phyloP scores from a whole-genome alignment of 257 asterid genomes.

The Nicotiana noctiflora region DNA sequence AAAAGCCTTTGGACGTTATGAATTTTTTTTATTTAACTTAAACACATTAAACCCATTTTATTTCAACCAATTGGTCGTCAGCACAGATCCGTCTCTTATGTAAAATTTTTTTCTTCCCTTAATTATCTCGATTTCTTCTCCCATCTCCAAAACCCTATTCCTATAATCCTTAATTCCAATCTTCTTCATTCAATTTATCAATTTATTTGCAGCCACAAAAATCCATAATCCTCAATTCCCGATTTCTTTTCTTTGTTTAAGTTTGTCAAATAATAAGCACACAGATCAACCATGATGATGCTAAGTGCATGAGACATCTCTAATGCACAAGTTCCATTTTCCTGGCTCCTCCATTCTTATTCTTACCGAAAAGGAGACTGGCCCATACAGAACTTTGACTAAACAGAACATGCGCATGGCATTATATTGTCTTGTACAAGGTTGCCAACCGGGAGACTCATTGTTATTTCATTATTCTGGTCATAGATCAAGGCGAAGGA shows the following conservation, averaged over 20 bases:
- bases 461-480: slow-evolving; percentile 90
- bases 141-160: not conserved
- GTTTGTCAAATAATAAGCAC: too few species aligned
- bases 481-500: slow-evolving; percentile 83
- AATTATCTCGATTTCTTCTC: not conserved
- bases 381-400: slow-evolving; percentile 72
- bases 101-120: not conserved
- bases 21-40: not conserved
- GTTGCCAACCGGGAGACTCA: slow-evolving; percentile 91
- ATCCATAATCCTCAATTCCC: too few species aligned
- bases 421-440: slow-evolving; percentile 83
- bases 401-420: slow-evolving; percentile 89
- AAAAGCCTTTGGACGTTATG: not conserved
- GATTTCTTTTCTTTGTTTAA: too few species aligned
- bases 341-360: slow-evolving; percentile 85
- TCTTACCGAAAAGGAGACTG: slow-evolving; percentile 91
- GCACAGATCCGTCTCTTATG: too few species aligned
- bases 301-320: slow-evolving; percentile 83
- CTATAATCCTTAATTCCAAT: not conserved
- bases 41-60: not conserved
- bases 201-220: too few species aligned
- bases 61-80: too few species aligned
- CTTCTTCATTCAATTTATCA: too few species aligned
- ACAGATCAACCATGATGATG: too few species aligned
- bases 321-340: slow-evolving; percentile 64